These are phyloP conservation scores for Phytophthora syringae DNA, from an alignment of 352 stramenopile genomes.

Conservation along the genomic window DNA sequence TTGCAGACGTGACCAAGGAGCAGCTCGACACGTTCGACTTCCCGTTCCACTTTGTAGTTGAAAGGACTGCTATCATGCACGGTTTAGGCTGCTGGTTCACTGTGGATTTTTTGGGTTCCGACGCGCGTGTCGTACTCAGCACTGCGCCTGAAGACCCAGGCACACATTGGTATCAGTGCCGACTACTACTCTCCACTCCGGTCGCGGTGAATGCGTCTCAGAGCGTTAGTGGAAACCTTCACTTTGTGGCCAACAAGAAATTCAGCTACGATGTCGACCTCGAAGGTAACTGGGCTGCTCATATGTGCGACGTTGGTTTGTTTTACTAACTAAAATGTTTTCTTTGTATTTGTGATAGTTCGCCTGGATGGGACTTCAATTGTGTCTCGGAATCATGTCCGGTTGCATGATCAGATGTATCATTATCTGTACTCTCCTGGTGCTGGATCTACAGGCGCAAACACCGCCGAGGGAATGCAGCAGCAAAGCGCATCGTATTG, in stretches of 20 bases:
- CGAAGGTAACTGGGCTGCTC: no score
- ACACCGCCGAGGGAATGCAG: conserved; percentile 18
- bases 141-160: conserved; percentile 78
- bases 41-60: conserved; percentile 89
- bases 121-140: conserved; percentile 82
- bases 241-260: conserved; percentile 95
- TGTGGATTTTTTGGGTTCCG: conserved; percentile 94
- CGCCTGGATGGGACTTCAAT: conserved; percentile 90
- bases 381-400: conserved; percentile 81
- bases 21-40: conserved; percentile 92
- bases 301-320: neutral
- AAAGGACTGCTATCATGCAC: conserved; percentile 93
- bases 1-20: conserved; percentile 72
- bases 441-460: conserved; percentile 16
- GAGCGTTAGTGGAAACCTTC: conserved; percentile 86
- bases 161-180: conserved; percentile 94
- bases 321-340: neutral
- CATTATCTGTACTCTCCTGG: conserved; percentile 87
- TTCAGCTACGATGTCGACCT: conserved; percentile 96
- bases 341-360: conserved; percentile 50
- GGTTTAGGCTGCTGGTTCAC: conserved; percentile 99
- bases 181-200: conserved; percentile 89
- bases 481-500: conserved; percentile 26
- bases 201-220: conserved; percentile 93
- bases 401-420: conserved; percentile 96